Evolutionary conservation across 306 rosid species (phyloP).

Genomic region (Delonix regia): DNA sequence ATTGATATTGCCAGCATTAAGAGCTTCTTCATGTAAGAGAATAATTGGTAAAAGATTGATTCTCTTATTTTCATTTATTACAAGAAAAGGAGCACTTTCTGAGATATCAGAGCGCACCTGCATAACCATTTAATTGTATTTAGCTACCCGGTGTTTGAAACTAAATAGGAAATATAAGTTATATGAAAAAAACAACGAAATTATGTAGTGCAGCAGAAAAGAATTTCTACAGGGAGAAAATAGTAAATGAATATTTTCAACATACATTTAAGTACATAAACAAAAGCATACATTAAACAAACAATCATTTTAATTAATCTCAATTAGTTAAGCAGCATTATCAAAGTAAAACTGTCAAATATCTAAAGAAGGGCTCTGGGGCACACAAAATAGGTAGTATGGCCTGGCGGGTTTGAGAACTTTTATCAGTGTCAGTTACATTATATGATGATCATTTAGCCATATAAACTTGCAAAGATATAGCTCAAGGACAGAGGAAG

Average conservation of each 20-base stretch:
- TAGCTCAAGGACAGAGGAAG: conserved; percentile 1
- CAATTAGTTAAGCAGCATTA: neutral
- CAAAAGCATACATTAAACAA: conserved; percentile 4
- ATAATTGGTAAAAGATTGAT: conserved; percentile 59
- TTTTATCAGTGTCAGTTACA: conserved; percentile 8
- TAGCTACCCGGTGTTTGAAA: conserved; percentile 13
- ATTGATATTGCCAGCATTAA: conserved; percentile 44
- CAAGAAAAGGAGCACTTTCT: conserved; percentile 64
- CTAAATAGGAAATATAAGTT: conserved; percentile 19
- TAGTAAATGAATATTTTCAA: neutral
- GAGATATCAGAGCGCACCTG: conserved; percentile 58
- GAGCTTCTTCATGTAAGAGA: conserved; percentile 56
- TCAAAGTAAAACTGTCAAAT: conserved; percentile 15
- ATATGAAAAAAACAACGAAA: neutral
- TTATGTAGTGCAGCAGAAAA: neutral
- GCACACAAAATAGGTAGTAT: conserved; percentile 13
- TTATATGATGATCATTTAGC: conserved; percentile 10
- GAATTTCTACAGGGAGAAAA: neutral
- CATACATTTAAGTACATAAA: neutral
- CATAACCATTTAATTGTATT: conserved; percentile 30
- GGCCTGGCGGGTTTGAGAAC: neutral
- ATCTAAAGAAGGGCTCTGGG: neutral
- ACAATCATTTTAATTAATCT: neutral
- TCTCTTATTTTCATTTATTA: conserved; percentile 55
- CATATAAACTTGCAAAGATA: conserved; percentile 3